Percentiles rank a stretch among this genome's conserved stretches.
These are phyloP conservation scores for Daldinia loculata DNA, from an alignment of 495 filamentous ascomycete species.

Conservation along the genomic window DNA sequence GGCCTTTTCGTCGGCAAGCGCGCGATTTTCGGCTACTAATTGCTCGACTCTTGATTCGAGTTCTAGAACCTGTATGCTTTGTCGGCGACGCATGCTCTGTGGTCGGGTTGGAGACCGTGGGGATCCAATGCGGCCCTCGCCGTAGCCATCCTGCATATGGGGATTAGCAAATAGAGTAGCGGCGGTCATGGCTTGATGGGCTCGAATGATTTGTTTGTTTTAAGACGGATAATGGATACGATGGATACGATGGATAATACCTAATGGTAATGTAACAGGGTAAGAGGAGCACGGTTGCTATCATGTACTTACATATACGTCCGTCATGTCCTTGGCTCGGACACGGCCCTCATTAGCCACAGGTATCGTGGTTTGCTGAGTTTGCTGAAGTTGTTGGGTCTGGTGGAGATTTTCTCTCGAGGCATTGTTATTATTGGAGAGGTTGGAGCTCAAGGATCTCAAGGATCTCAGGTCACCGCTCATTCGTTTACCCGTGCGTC, in stretches of 20 bases:
- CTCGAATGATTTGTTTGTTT: slow-evolving; percentile 1
- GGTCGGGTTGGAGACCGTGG: slow-evolving; percentile 94
- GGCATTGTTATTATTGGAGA: slow-evolving; percentile 27
- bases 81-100: slow-evolving; percentile 92
- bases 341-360: slow-evolving; percentile 87
- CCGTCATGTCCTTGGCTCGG: slow-evolving; percentile 83
- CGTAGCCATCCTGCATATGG: slow-evolving; percentile 81
- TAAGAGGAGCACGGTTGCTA: neutral
- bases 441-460: slow-evolving; percentile 70
- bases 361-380: slow-evolving; percentile 65
- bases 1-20: slow-evolving; percentile 74
- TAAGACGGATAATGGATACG: too few species aligned
- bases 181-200: slow-evolving; percentile 17
- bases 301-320: slow-evolving; percentile 83
- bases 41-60: slow-evolving; percentile 79
- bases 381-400: slow-evolving; percentile 56
- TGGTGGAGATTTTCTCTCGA: slow-evolving; percentile 52
- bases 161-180: slow-evolving; percentile 34
- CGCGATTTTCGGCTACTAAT: slow-evolving; percentile 80
- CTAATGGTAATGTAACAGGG: neutral
- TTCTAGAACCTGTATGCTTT: slow-evolving; percentile 95
- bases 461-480: slow-evolving; percentile 83
- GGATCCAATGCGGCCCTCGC: slow-evolving; percentile 85
- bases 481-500: slow-evolving; percentile 74
- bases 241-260: slow-evolving; percentile 2